Evolutionary conservation across 257 asterid species (phyloP), one percentile per base, ranked within the genome.

Genomic region (Petunia secreta): DNA sequence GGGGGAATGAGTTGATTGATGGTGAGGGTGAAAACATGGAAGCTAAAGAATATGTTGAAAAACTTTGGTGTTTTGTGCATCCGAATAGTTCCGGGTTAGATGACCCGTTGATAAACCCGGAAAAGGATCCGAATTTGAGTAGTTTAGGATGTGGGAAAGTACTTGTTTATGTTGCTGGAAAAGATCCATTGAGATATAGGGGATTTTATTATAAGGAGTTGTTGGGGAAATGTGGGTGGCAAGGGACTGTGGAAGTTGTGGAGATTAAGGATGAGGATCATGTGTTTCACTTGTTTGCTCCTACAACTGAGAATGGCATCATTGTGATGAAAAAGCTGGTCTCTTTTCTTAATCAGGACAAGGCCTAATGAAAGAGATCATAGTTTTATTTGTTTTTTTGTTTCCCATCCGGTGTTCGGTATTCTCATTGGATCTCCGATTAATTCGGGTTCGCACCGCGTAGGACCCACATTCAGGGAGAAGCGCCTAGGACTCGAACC

Each of bases 1-100:
- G 87, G 88, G 98, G 97, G 37, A 87, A 90, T 36, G 89, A 80
- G 4, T 84, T 83, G 0, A 86, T 90, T 0, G 97, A 89, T 4
- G 74, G 78, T 0, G 98, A 91, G 63, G 65, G 38, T 1, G 62
- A 58, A 0, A 52, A 83, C 4, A 1, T 9, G 2, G 81, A 78
- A 1, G 46, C 37, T 2, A 87, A 77, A 55, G 44, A 63, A 0
- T 46, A 3, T 3, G 8, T 89, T 58, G 84, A 81, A 63, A 77
- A 62, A 5, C 53, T 91, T 0, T 92, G 98, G 97, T 3, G 4
- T 1, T 80, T 77, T 38, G 89, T 69, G 2, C 67, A 87, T 73
- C 96, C 93, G 54, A 84, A 73, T 2, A 81, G 89, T 8, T 10
- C 80, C 55, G 97, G 98, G 9, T 52, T 82, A 71, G 95, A 93